Evolutionary conservation across 176 grass and related monocot genomes (phyloP).

Genomic region (Puccinellia tenuiflora): DNA sequence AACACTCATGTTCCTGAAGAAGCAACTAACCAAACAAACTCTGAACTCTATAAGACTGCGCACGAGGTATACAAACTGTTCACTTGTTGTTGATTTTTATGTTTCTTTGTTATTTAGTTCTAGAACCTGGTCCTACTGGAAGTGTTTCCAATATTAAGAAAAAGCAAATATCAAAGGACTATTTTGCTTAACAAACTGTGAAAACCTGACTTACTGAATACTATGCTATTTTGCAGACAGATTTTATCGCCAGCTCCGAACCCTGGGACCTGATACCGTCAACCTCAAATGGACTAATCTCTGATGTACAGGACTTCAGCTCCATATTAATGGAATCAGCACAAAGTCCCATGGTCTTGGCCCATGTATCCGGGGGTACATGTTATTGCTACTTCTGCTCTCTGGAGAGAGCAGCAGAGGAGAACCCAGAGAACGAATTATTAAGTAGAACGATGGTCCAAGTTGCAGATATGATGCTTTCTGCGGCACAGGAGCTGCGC

Average conservation of each 20-base stretch:
- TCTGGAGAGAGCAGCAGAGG: neutral
- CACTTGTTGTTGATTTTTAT: no score
- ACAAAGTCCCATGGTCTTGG: neutral
- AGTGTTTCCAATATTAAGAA: neutral
- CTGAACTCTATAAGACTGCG: neutral
- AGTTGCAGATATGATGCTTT: neutral
- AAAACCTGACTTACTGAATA: neutral
- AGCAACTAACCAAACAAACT: no score
- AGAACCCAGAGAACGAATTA: conserved; percentile 18
- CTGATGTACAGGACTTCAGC: neutral
- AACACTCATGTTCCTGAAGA: no score
- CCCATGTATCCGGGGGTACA: conserved; percentile 29
- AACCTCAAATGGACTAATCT: neutral
- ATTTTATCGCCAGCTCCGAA: neutral
- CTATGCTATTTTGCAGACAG: neutral
- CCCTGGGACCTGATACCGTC: neutral
- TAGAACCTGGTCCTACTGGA: neutral
- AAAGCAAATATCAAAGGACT: neutral
- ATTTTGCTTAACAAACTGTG: neutral
- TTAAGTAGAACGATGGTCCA: conserved; percentile 10
- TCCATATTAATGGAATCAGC: neutral
- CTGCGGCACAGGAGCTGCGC: conserved; percentile 13
- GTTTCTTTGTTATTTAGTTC: no score
- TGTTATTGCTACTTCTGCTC: conserved; percentile 55
- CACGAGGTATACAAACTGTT: no score